phyloP scores from a whole-genome alignment of 441 rosid genomes.

The Adansonia madagascariensis region DNA sequence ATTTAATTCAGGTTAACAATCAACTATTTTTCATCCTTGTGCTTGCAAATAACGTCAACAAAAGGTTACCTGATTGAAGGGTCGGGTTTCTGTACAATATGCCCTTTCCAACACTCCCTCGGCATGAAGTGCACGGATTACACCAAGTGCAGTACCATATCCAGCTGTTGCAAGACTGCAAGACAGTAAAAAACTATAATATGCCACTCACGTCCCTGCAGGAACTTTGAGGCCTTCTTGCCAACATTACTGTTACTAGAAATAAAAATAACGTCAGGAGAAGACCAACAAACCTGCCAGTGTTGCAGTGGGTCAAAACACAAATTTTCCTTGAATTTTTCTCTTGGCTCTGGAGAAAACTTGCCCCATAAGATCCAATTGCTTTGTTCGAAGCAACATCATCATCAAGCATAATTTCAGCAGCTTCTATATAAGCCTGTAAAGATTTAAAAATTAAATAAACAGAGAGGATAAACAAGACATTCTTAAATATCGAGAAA shows the following conservation, averaged over 20 bases:
- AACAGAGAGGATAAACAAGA: not conserved
- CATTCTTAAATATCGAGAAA: not conserved
- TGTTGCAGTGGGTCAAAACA: slow-evolving; percentile 92
- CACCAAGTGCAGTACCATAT: slow-evolving; percentile 95
- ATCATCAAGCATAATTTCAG: slow-evolving; percentile 81
- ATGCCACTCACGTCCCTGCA: not conserved
- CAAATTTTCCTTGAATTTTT: slow-evolving; percentile 51
- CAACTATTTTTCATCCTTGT: not conserved
- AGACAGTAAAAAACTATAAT: slow-evolving; percentile 14
- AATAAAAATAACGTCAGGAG: not conserved
- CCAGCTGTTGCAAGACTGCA: slow-evolving; percentile 95
- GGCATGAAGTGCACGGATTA: slow-evolving; percentile 76
- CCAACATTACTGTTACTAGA: not conserved
- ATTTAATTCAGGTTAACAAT: not conserved
- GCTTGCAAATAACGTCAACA: not conserved
- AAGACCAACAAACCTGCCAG: slow-evolving; percentile 64
- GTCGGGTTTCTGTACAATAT: slow-evolving; percentile 96
- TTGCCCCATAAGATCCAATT: slow-evolving; percentile 72
- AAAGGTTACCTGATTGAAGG: slow-evolving; percentile 80
- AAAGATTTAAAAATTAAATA: slow-evolving; percentile 14
- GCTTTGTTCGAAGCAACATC: slow-evolving; percentile 91
- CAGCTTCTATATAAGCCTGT: slow-evolving; percentile 79
- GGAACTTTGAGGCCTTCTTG: slow-evolving; percentile 12
- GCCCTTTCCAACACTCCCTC: slow-evolving; percentile 73
- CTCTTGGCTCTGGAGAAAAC: slow-evolving; percentile 49